Conservation (phyloP, 148 eudicot species). For the Rhododendron mucronatum region DNA sequence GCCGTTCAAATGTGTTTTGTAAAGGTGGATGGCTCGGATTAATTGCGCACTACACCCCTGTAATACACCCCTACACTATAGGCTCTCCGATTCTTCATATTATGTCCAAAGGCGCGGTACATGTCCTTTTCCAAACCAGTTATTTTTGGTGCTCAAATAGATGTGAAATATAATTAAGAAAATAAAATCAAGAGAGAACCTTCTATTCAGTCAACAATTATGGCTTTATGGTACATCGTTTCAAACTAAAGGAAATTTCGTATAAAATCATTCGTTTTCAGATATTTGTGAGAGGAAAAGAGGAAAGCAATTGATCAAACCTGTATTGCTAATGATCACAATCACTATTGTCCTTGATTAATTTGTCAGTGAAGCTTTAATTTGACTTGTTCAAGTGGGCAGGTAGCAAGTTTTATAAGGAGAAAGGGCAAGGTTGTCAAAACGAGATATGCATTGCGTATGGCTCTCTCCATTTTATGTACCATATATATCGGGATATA, state of each 20-base stretch:
- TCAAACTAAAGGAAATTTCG: neutral
- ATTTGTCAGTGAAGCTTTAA: neutral
- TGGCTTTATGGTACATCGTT: neutral
- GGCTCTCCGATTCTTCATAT: no score
- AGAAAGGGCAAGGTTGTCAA: neutral
- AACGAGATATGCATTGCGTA: neutral
- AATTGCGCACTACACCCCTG: no score
- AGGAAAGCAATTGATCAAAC: constrained; percentile 1
- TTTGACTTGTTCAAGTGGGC: neutral
- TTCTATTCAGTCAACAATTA: neutral
- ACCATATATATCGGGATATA: neutral
- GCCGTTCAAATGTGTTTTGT: neutral
- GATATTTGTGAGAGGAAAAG: neutral
- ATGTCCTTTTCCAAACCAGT: neutral
- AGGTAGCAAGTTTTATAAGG: neutral
- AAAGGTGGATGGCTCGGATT: neutral
- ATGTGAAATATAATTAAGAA: neutral
- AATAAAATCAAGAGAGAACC: neutral
- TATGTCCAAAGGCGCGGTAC: neutral
- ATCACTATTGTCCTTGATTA: neutral
- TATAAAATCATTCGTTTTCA: neutral
- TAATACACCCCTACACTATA: no score
- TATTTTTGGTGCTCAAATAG: neutral
- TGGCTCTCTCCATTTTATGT: neutral
- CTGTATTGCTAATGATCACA: neutral